Conservation (phyloP, 2,329 filamentous ascomycete species). For the Mycosphaerelloides madeirae region DNA sequence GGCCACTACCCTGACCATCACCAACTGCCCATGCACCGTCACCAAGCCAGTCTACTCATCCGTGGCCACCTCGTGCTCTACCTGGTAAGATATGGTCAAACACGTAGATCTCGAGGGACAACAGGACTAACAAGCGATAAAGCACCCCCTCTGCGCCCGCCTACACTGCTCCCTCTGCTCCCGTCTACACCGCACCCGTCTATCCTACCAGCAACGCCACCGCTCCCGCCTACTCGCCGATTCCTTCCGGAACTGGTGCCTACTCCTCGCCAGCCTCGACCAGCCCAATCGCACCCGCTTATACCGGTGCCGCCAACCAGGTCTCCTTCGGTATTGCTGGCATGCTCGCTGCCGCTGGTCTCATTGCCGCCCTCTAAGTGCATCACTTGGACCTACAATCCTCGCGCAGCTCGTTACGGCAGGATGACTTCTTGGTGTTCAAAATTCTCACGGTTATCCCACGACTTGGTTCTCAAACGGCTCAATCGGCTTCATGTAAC, state of each 20-base stretch:
- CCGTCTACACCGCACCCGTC: conserved; percentile 3
- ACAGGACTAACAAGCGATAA: background rate
- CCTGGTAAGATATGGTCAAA: conserved; percentile 13
- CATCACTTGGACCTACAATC: background rate
- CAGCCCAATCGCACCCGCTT: conserved; percentile 12
- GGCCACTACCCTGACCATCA: conserved; percentile 23
- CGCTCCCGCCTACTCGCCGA: background rate
- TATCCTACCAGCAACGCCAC: conserved; percentile 12
- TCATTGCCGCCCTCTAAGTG: conserved; percentile 22
- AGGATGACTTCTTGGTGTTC: conserved; percentile 5
- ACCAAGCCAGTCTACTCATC: conserved; percentile 22
- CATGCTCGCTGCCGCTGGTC: conserved; percentile 19
- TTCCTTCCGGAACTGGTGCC: conserved; percentile 3
- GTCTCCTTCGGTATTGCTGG: conserved; percentile 20
- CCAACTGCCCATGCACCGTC: conserved; percentile 23
- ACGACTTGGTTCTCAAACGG: conserved; percentile 2
- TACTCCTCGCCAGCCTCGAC: conserved; percentile 10
- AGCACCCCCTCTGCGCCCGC: conserved; percentile 1
- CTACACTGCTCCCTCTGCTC: background rate
- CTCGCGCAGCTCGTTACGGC: conserved; percentile 1
- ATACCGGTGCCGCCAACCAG: conserved; percentile 21
- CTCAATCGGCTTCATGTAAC: conserved; percentile 3
- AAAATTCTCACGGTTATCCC: conserved; percentile 6
- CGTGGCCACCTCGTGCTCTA: conserved; percentile 18
- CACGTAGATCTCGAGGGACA: background rate